phyloP scores from a whole-genome alignment of 306 rosid genomes.

The Boehmeria nivea region DNA sequence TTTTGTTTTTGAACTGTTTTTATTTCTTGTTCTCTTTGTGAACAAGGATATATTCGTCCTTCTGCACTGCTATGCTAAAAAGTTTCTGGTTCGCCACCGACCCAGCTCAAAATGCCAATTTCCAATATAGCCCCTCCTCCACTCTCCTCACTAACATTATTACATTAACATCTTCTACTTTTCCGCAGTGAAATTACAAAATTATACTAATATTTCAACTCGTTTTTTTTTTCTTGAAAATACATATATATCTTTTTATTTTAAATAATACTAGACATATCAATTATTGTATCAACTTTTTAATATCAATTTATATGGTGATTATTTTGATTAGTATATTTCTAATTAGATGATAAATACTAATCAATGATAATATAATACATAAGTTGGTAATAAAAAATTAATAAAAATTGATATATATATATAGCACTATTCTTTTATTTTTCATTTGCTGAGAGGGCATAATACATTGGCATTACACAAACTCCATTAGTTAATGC shows the following conservation, averaged over 20 bases:
- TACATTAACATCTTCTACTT: neutral
- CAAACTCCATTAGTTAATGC: no score
- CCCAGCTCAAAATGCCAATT: neutral
- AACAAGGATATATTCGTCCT: constrained; percentile 17
- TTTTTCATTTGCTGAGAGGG: no score
- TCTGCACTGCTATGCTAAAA: neutral
- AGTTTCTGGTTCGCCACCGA: constrained; percentile 18
- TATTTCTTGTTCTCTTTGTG: neutral
- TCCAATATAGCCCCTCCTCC: constrained; percentile 23
- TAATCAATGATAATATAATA: no score
- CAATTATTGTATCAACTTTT: no score
- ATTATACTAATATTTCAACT: neutral
- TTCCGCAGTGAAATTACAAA: neutral
- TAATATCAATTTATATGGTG: no score
- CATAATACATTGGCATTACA: no score
- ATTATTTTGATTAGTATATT: no score
- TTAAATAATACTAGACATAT: no score
- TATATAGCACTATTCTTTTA: no score
- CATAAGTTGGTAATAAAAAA: no score
- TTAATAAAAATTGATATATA: no score
- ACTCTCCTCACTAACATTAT: neutral
- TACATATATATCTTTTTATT: neutral
- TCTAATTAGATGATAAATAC: no score
- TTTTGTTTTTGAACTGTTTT: neutral
- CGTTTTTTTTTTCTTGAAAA: neutral